A percentile compares a stretch with the other conserved stretches of the same genome.
Evolutionary conservation across 2,329 filamentous ascomycete genomes (phyloP).

Genomic region (Gnomoniopsis sp.): DNA sequence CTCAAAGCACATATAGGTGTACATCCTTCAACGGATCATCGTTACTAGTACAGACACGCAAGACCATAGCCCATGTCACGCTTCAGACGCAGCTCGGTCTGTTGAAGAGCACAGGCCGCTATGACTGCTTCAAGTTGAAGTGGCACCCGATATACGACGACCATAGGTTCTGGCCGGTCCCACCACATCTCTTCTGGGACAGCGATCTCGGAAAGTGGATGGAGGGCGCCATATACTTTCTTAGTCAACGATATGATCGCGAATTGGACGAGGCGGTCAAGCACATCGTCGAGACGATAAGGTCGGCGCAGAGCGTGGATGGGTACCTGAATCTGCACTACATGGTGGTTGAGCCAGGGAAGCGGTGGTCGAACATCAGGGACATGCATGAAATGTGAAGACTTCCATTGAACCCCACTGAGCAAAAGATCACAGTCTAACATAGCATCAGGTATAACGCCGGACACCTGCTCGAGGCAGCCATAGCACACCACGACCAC

Average conservation of each 20-base stretch:
- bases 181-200: constrained; percentile 53
- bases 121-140: constrained; percentile 54
- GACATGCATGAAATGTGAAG: constrained; percentile 60
- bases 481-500: constrained; percentile 51
- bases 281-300: constrained; percentile 57
- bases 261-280: constrained; percentile 48
- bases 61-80: constrained; percentile 34
- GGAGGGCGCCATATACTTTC: constrained; percentile 56
- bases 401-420: background rate
- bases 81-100: constrained; percentile 49
- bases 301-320: constrained; percentile 53
- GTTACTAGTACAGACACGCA: constrained; percentile 30
- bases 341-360: constrained; percentile 53
- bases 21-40: constrained; percentile 34
- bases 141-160: constrained; percentile 55
- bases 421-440: background rate
- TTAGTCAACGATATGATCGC: constrained; percentile 37
- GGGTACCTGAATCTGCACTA: constrained; percentile 64
- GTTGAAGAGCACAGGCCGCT: constrained; percentile 51
- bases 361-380: constrained; percentile 54
- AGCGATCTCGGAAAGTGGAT: constrained; percentile 14
- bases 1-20: constrained; percentile 33
- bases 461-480: constrained; percentile 60
- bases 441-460: constrained; percentile 47
- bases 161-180: constrained; percentile 49